Evolutionary conservation across 495 filamentous ascomycete species (phyloP).

Genomic region (Aspergillus wentii): DNA sequence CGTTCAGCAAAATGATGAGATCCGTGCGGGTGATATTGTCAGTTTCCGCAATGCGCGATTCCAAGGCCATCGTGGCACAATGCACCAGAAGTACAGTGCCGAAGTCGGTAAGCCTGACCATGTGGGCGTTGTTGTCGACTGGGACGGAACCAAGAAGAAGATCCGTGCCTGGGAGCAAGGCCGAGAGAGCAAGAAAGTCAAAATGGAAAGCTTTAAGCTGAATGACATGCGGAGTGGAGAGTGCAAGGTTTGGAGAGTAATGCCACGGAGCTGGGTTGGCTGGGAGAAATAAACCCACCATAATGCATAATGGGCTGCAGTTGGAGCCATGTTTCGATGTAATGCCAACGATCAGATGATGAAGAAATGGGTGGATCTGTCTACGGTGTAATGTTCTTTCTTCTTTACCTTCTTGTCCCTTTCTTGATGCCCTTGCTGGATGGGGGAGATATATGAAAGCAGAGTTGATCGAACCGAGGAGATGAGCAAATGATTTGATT

Average conservation of each 20-base stretch:
- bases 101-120: constrained; percentile 93
- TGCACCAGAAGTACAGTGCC: constrained; percentile 87
- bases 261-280: constrained; percentile 87
- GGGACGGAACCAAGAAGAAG: constrained; percentile 99
- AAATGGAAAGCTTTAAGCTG: constrained; percentile 87
- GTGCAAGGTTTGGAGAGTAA: constrained; percentile 96
- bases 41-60: constrained; percentile 92
- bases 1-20: constrained; percentile 86
- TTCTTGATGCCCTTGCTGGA: neutral
- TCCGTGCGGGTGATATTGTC: constrained; percentile 88
- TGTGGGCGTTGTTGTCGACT: constrained; percentile 93
- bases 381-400: constrained; percentile 2
- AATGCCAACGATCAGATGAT: constrained; percentile 6
- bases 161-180: constrained; percentile 94
- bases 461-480: constrained; percentile 3
- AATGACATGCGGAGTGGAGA: constrained; percentile 90
- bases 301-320: constrained; percentile 11
- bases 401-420: constrained; percentile 1
- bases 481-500: constrained; percentile 20
- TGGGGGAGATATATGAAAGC: constrained; percentile 2
- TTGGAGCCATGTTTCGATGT: neutral
- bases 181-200: constrained; percentile 89
- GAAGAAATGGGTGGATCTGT: constrained; percentile 3
- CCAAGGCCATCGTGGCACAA: constrained; percentile 89
- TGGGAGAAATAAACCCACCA: constrained; percentile 54